These are phyloP conservation scores for Trametes hirsuta DNA, from an alignment of 1,284 basidiomycete species.

Conservation along the genomic window DNA sequence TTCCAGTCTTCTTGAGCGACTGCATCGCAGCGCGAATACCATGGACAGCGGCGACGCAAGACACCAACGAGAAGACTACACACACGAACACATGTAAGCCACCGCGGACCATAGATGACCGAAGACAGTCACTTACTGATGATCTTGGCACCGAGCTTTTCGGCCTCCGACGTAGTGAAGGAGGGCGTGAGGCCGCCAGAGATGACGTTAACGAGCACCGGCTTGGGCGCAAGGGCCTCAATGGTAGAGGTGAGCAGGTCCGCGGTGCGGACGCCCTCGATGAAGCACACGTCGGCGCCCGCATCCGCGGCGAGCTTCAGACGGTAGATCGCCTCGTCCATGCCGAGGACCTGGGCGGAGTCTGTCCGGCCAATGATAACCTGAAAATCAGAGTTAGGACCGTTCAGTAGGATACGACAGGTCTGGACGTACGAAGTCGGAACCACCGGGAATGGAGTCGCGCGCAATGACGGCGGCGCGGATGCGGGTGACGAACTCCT, in stretches of 20 bases:
- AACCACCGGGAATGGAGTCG: constrained; percentile 69
- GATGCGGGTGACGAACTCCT: constrained; percentile 77
- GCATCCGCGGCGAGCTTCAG: constrained; percentile 73
- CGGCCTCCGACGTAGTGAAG: constrained; percentile 70
- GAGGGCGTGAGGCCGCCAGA: constrained; percentile 77
- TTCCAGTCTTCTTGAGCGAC: constrained; percentile 74
- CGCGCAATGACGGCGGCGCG: constrained; percentile 77
- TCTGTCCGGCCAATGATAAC: constrained; percentile 85
- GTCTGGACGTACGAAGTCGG: constrained; percentile 53
- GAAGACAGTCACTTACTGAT: constrained; percentile 55
- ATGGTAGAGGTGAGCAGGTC: constrained; percentile 69
- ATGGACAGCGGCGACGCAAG: constrained; percentile 74
- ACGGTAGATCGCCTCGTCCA: constrained; percentile 77
- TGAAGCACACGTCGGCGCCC: constrained; percentile 85
- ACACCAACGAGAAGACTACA: constrained; percentile 69
- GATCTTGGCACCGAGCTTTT: constrained; percentile 71
- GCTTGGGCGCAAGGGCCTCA: constrained; percentile 68
- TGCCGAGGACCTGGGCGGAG: constrained; percentile 77
- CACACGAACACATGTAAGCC: background rate
- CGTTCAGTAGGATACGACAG: constrained; percentile 42
- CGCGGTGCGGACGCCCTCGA: constrained; percentile 77
- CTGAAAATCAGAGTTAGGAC: constrained; percentile 33
- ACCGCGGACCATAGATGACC: background rate
- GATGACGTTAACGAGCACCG: constrained; percentile 77
- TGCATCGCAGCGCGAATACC: constrained; percentile 74